Conservation (phyloP, 2,329 filamentous ascomycete genomes). For the Neofusicoccum cordaticola region DNA sequence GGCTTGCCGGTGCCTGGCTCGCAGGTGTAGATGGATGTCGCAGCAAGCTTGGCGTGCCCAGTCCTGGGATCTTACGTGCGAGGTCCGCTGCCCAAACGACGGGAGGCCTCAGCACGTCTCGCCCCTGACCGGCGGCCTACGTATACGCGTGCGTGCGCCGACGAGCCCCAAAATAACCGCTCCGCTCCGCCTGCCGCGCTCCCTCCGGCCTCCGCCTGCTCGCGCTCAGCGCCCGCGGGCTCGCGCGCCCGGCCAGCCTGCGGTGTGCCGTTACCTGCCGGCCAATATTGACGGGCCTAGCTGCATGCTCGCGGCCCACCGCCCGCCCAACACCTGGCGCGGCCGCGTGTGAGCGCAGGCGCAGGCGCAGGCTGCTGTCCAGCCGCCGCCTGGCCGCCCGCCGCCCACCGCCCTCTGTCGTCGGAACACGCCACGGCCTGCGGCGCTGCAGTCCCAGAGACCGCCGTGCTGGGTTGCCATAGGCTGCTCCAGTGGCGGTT, state of each 20-base stretch:
- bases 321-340: neutral
- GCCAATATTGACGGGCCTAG: slow-evolving; percentile 5
- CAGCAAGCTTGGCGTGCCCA: slow-evolving; percentile 13
- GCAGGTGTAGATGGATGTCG: slow-evolving; percentile 1
- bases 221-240: neutral
- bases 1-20: slow-evolving; percentile 9
- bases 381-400: neutral
- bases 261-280: slow-evolving; percentile 12
- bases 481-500: slow-evolving; percentile 5
- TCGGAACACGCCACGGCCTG: slow-evolving; percentile 1
- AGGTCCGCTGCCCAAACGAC: neutral
- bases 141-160: slow-evolving; percentile 12
- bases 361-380: neutral
- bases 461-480: slow-evolving; percentile 3
- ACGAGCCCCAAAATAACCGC: slow-evolving; percentile 6
- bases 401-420: slow-evolving; percentile 2
- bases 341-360: neutral
- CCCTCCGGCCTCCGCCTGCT: neutral
- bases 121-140: slow-evolving; percentile 10
- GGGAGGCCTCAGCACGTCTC: slow-evolving; percentile 8
- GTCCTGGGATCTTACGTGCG: neutral
- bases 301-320: neutral
- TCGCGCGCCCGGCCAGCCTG: neutral
- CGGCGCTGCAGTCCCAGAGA: slow-evolving; percentile 1
- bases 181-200: slow-evolving; percentile 3